Percentiles rank a stretch among this genome's conserved stretches.
These are phyloP conservation scores for Globisporangium iwayamae DNA, from an alignment of 352 stramenopile species.

Conservation along the genomic window DNA sequence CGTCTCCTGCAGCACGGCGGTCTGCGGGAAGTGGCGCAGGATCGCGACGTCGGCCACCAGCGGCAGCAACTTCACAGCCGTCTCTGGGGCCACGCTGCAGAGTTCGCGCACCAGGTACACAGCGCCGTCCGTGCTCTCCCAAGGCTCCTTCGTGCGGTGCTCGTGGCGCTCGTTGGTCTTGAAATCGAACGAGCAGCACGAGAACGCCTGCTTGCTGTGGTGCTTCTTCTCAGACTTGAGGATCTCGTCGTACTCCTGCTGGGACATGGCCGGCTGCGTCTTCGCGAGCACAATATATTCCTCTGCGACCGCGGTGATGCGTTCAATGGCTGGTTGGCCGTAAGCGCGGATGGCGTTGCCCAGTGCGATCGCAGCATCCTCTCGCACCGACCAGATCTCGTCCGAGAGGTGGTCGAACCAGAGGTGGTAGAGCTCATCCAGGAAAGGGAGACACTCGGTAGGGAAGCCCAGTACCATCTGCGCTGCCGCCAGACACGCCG, in stretches of 20 bases:
- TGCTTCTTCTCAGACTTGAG: conserved; percentile 91
- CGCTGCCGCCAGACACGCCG: conserved; percentile 88
- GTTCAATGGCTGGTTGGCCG: conserved; percentile 68
- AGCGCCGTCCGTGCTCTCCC: conserved; percentile 94
- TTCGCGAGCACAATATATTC: conserved; percentile 85
- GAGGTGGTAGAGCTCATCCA: conserved; percentile 82
- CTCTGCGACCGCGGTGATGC: conserved; percentile 65
- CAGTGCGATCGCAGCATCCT: conserved; percentile 93
- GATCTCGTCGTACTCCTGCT: conserved; percentile 90
- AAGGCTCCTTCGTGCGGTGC: conserved; percentile 87
- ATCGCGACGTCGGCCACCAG: conserved; percentile 68
- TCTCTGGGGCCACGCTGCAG: conserved; percentile 53
- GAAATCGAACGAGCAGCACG: conserved; percentile 93
- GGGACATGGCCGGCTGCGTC: conserved; percentile 89
- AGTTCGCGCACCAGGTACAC: conserved; percentile 96
- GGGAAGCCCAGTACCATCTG: conserved; percentile 82
- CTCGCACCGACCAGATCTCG: conserved; percentile 96
- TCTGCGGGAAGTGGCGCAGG: conserved; percentile 74
- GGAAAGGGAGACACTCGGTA: conserved; percentile 83
- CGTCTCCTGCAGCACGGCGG: conserved; percentile 71
- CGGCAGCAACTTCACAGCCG: conserved; percentile 49
- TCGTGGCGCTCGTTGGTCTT: conserved; percentile 89
- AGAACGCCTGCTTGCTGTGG: conserved; percentile 92
- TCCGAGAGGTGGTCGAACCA: conserved; percentile 96
- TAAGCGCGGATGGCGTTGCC: conserved; percentile 93